Conservation (phyloP, 2,329 filamentous ascomycete species). For the Pseudogymnoascus destructans region DNA sequence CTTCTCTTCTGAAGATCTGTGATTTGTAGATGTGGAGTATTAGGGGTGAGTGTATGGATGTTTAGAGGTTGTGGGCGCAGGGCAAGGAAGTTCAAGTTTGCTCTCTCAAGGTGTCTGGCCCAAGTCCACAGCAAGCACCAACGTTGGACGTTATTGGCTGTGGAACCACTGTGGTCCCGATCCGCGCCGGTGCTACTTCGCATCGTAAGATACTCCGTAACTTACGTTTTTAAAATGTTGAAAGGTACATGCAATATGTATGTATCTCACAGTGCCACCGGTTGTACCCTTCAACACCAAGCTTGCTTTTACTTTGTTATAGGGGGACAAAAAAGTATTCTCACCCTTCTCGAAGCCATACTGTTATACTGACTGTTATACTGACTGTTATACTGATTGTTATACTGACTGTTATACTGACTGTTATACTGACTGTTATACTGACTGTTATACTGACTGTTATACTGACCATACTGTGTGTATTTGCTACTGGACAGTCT, state of each 20-base stretch:
- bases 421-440: not conserved
- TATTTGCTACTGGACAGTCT: not conserved
- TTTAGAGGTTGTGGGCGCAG: not conserved
- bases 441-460: not conserved
- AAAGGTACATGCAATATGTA: not conserved
- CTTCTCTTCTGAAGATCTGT: not conserved
- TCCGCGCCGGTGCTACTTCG: constrained; percentile 3
- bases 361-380: not conserved
- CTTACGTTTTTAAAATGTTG: not conserved
- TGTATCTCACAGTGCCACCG: not conserved
- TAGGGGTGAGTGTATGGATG: not conserved
- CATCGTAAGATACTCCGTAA: no score
- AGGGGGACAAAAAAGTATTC: not conserved
- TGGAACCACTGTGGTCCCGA: not conserved
- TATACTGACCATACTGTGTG: not conserved
- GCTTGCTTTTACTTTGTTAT: not conserved
- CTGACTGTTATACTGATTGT: not conserved
- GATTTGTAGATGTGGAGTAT: constrained; percentile 3
- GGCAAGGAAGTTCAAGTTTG: not conserved
- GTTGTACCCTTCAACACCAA: not conserved
- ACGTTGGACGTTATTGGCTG: constrained; percentile 2
- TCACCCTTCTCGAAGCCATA: not conserved
- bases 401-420: not conserved
- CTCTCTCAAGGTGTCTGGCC: constrained; percentile 3
- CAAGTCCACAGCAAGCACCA: not conserved